Base-by-base conservation (phyloP, 2,329 filamentous ascomycete genomes). In the Penicillium brevicompactum region DNA sequence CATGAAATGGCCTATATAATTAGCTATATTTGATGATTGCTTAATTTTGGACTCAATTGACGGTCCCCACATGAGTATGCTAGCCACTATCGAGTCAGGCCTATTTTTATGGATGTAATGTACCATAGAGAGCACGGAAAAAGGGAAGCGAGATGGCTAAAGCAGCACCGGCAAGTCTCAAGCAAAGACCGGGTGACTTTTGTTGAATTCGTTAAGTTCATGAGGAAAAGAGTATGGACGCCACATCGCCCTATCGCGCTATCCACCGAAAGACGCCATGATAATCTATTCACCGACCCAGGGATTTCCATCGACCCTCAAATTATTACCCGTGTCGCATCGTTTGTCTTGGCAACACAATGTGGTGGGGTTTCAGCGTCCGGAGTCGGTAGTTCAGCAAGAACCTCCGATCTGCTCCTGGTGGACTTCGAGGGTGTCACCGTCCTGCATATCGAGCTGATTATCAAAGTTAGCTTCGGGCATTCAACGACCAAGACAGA, bases 391-490 rank as follows among this genome's bases (percentile, higher is more conserved):
- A 10, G 24, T 34, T 49, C 47, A 60, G 49, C 65, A 74, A 16
- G 64, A 73, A 16, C 92, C 93, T 57, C 94, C 94, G 59, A 97
- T 94, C 79, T 99, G 94, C 75, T 99, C 94, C 75, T 97, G 94
- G 74, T 97, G 93, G 24, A 99, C 94, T 72, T 99, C 94, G 24
- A 99, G 87, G 1, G 91, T 95, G 70, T 99, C 94, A 34, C 94
- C 93, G 66, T 99, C 94, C 63, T 87, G 81, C 94, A 99, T 99
- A 59, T 97, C 94, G 52, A 97, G 88, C 94, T 97, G 67, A 14
- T 5, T 38, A 49, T 57, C 30, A 27, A 50, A 54, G 48, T 58
- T 42, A 57, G 44, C 45, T 53, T 54, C 66, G 37, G 49, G 7
- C 8, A 32, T 21, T 58, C 63, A 67, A 60, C 56, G 2, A 24